Conservation (phyloP, 2,329 filamentous ascomycete species). For the Aphanoascus verrucosus region DNA sequence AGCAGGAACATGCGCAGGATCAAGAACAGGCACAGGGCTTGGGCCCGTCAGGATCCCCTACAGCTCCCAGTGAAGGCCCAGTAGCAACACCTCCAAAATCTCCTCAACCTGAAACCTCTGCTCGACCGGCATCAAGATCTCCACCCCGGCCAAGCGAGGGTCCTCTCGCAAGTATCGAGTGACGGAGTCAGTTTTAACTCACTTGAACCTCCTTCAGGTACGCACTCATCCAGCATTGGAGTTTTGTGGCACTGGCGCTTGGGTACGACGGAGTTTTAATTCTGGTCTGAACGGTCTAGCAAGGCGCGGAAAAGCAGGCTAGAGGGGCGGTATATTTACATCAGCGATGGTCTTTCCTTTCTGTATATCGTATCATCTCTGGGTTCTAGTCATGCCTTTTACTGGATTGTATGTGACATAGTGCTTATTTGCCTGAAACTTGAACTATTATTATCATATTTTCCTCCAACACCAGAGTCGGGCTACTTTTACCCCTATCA, state of each 20-base stretch:
- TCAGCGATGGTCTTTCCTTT: slow-evolving; percentile 1
- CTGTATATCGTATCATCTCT: slow-evolving; percentile 4
- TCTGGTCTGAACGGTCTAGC: slow-evolving; percentile 11
- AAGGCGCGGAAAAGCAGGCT: slow-evolving; percentile 10
- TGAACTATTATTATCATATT: neutral
- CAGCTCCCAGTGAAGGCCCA: slow-evolving; percentile 19
- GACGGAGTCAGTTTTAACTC: neutral
- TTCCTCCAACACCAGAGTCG: neutral
- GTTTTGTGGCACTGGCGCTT: slow-evolving; percentile 8
- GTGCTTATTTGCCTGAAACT: neutral
- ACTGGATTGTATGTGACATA: neutral
- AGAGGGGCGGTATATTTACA: neutral
- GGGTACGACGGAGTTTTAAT: slow-evolving; percentile 1
- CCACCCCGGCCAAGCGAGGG: slow-evolving; percentile 1
- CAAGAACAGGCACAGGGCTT: neutral
- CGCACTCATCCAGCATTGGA: neutral
- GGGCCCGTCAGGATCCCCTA: slow-evolving; percentile 9
- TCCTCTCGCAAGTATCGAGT: neutral
- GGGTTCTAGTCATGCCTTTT: neutral
- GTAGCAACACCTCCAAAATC: slow-evolving; percentile 19
- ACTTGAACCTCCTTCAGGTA: neutral
- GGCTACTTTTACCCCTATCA: neutral
- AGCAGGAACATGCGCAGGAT: neutral
- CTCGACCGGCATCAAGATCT: neutral
- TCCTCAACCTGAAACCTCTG: slow-evolving; percentile 15